Base-by-base conservation (phyloP, 176 grass and related monocot genomes). In the Musa itinerans region DNA sequence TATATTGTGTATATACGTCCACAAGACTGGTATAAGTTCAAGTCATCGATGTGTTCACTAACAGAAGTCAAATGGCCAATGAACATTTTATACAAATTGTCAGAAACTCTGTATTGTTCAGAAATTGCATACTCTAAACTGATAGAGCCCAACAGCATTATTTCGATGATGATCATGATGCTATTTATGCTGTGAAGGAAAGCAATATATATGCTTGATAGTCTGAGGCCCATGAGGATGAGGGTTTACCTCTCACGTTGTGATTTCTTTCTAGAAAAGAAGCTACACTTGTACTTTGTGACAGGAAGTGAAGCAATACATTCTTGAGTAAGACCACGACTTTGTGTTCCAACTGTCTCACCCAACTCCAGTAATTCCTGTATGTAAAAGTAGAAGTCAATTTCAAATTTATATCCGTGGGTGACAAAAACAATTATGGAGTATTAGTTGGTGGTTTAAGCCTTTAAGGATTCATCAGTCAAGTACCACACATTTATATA, bases 351-450 rank as follows among this genome's bases (percentile, higher is more conserved):
- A 82, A 99, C 90, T 80, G 88, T 59, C 79, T 99, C 95, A 55
- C 95, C 95, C 79, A 99, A 86, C 83, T 99, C 88, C 73, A 99
- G 84, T 69, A 99, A 86, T 77, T 99, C 95, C 95, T 99, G 72
- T 74, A 81, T 68, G 78, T 14, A 78, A 79, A 85, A 79, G 68
- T 54, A 69, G 9, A 59, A 76, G 27, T 61, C 16, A 71, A 50
- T 70, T 54, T 55, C 65, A 78, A 69, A 43, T 25, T 69, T 17
- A 29, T 65, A 57, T 8, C 22, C 9, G 10, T 23, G 7, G 21
- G n/a, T 21, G 19, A 53, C 52, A 66, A 67, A 76, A 26, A 64
- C 1, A 15, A 66, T 2, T 52, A 8, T 13, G 1, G 52, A 24
- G 50, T 25, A 0, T 55, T 65, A 29, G 23, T 48, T 10, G 26